Percentiles rank a stretch among this genome's conserved stretches.
These are phyloP conservation scores for Fusarium sp. DNA, from an alignment of 2,329 filamentous ascomycete genomes.

Conservation along the genomic window DNA sequence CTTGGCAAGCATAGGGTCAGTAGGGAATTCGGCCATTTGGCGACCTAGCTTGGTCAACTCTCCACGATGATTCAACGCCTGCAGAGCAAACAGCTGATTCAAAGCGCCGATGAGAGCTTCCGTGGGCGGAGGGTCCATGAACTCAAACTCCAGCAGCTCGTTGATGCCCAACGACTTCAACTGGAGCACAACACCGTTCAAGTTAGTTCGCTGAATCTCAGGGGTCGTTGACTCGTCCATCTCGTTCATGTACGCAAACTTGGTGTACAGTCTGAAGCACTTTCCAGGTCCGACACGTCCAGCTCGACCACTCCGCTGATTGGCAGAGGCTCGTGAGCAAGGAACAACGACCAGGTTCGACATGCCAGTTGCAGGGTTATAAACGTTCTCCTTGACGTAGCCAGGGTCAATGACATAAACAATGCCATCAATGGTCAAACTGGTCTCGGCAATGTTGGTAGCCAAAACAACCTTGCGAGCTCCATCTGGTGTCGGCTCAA, in stretches of 20 bases:
- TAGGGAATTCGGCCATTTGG: conserved; percentile 95
- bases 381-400: conserved; percentile 95
- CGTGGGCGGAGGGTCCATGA: conserved; percentile 92
- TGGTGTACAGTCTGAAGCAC: conserved; percentile 93
- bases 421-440: conserved; percentile 94
- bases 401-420: conserved; percentile 96
- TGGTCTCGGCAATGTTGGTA: conserved; percentile 97
- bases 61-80: conserved; percentile 88
- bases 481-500: conserved; percentile 88
- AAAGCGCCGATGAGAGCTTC: conserved; percentile 90
- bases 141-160: conserved; percentile 93
- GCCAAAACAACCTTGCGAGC: conserved; percentile 92
- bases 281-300: conserved; percentile 93
- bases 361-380: conserved; percentile 92
- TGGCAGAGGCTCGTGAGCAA: conserved; percentile 90
- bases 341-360: conserved; percentile 91
- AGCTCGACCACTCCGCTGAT: conserved; percentile 91
- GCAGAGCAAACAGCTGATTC: conserved; percentile 91
- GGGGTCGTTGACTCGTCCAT: conserved; percentile 92
- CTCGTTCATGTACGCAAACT: conserved; percentile 94
- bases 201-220: conserved; percentile 91
- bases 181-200: conserved; percentile 85
- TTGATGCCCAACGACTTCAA: conserved; percentile 93
- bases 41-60: conserved; percentile 91
- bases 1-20: conserved; percentile 91